These are phyloP conservation scores for Furcasterigmium sp. DNA, from an alignment of 2,329 filamentous ascomycete genomes.

Conservation along the genomic window DNA sequence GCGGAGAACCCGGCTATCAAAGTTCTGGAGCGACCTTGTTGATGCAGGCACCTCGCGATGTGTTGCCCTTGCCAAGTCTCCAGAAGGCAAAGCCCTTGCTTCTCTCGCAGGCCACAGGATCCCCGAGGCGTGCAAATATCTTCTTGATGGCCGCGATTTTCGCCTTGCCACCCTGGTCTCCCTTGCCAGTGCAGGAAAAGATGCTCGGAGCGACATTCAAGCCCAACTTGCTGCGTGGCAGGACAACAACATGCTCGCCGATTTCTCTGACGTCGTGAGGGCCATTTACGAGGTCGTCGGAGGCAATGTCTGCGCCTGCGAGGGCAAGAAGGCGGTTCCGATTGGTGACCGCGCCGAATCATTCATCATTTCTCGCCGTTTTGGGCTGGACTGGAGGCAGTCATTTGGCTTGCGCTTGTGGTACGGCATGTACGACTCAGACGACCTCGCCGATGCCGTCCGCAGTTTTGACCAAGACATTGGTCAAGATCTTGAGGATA, in stretches of 20 bases:
- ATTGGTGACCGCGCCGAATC: conserved; percentile 75
- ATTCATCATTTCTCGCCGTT: conserved; percentile 78
- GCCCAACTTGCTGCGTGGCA: conserved; percentile 83
- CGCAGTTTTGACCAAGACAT: conserved; percentile 70
- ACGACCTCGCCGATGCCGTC: conserved; percentile 69
- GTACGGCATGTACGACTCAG: conserved; percentile 69
- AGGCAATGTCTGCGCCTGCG: conserved; percentile 79
- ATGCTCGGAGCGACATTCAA: conserved; percentile 67
- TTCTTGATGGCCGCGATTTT: conserved; percentile 72
- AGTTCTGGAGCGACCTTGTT: conserved; percentile 62
- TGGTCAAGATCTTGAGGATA: conserved; percentile 62
- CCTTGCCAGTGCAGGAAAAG: conserved; percentile 69
- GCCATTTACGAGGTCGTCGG: conserved; percentile 85
- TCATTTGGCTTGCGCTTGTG: conserved; percentile 87
- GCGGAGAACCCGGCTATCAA: conserved; percentile 61
- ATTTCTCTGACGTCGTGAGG: conserved; percentile 79
- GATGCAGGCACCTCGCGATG: conserved; percentile 50
- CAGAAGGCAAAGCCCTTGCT: conserved; percentile 80
- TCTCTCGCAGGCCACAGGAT: conserved; percentile 75
- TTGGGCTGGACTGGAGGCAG: conserved; percentile 87
- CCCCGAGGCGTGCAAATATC: conserved; percentile 73
- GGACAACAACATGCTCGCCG: conserved; percentile 74
- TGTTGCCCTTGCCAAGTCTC: conserved; percentile 53
- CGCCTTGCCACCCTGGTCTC: conserved; percentile 81
- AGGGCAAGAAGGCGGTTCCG: conserved; percentile 67